Evolutionary conservation across 257 asterid genomes (phyloP).

Genomic region (Avicennia marina): DNA sequence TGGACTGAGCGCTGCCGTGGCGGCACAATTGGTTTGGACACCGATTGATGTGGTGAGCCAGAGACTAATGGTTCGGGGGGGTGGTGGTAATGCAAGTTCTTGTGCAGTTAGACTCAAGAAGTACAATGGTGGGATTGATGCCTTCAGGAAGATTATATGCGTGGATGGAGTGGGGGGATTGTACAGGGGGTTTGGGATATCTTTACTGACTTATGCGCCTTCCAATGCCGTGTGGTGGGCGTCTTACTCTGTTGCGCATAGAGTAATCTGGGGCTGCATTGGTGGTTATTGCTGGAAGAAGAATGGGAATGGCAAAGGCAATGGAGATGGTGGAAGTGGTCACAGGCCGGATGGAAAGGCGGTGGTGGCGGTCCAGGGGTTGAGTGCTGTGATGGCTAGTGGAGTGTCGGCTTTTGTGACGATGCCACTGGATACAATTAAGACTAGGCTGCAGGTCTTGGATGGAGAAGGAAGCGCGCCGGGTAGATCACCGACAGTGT

Average conservation of each 20-base stretch:
- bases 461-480: slow-evolving; percentile 56
- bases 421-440: slow-evolving; percentile 93
- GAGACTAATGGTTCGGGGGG: slow-evolving; percentile 96
- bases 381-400: slow-evolving; percentile 92
- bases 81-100: slow-evolving; percentile 21
- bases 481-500: slow-evolving; percentile 36
- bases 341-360: slow-evolving; percentile 75
- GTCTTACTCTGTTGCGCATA: slow-evolving; percentile 71
- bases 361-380: slow-evolving; percentile 70
- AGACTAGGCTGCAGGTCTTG: slow-evolving; percentile 90
- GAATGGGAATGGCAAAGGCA: slow-evolving; percentile 36
- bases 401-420: slow-evolving; percentile 89
- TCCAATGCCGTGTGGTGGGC: slow-evolving; percentile 99
- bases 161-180: slow-evolving; percentile 75
- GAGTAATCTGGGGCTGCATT: slow-evolving; percentile 59
- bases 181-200: slow-evolving; percentile 94
- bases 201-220: slow-evolving; percentile 91
- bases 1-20: slow-evolving; percentile 91
- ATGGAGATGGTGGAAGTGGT: slow-evolving; percentile 35
- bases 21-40: slow-evolving; percentile 98
- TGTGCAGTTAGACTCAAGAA: slow-evolving; percentile 45
- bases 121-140: slow-evolving; percentile 84
- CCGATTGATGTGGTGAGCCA: slow-evolving; percentile 96
- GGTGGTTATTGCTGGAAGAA: slow-evolving; percentile 61
- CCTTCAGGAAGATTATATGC: slow-evolving; percentile 63